Evolutionary conservation across 257 asterid genomes (phyloP).

Genomic region (Buddleja alternifolia): DNA sequence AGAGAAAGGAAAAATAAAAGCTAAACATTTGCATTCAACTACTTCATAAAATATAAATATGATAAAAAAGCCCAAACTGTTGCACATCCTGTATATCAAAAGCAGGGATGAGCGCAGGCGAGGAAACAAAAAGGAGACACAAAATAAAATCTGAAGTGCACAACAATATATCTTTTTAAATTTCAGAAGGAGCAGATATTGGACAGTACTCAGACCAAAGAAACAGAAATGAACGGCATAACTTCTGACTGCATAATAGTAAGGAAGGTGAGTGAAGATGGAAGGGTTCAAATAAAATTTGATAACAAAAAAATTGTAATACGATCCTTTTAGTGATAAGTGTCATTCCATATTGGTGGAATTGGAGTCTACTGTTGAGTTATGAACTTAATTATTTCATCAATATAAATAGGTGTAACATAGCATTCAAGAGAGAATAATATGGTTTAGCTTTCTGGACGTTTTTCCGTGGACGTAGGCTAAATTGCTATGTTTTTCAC

Average conservation of each 20-base stretch:
- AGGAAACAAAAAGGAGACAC: constrained; percentile 5
- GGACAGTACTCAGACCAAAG: neutral
- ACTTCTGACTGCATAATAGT: neutral
- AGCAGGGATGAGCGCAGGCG: neutral
- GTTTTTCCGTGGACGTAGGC: too few species aligned
- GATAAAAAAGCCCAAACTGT: neutral
- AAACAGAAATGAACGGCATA: neutral
- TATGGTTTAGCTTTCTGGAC: too few species aligned
- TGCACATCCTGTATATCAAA: constrained; percentile 1
- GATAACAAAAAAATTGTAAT: too few species aligned
- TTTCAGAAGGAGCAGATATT: constrained; percentile 6
- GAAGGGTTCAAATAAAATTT: too few species aligned
- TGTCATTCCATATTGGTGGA: too few species aligned
- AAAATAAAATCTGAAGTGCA: neutral
- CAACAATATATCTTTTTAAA: constrained; percentile 15
- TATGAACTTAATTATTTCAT: too few species aligned
- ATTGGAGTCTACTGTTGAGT: too few species aligned
- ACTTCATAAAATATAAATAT: constrained; percentile 4
- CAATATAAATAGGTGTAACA: too few species aligned
- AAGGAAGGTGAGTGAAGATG: neutral
- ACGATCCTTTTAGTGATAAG: too few species aligned
- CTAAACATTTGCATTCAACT: constrained; percentile 26
- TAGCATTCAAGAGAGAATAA: too few species aligned
- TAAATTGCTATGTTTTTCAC: too few species aligned
- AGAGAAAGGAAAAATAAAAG: constrained; percentile 16